Conservation (phyloP, 2,329 filamentous ascomycete species). For the Botryotinia calthae region DNA sequence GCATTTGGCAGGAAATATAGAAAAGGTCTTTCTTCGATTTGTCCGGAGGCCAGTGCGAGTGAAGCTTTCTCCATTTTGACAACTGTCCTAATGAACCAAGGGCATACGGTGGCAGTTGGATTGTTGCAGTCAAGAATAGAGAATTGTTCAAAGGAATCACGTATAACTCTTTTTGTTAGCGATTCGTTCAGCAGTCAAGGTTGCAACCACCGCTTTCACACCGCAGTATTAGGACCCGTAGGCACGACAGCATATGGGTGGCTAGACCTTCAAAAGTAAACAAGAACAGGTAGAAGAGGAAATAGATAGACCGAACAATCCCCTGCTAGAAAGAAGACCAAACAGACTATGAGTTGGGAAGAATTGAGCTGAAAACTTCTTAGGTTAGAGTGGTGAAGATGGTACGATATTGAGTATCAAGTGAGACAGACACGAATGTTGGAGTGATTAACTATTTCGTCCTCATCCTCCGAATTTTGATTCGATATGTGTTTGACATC, state of each 20-base stretch:
- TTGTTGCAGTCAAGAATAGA: background rate
- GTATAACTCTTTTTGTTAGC: background rate
- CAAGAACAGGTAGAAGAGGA: background rate
- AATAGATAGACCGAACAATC: background rate
- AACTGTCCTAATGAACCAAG: background rate
- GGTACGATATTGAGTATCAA: background rate
- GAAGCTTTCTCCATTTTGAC: background rate
- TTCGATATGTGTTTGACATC: background rate
- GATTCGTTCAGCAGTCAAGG: background rate
- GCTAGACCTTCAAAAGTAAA: background rate
- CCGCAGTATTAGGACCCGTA: background rate
- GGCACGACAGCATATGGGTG: background rate
- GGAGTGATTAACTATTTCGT: background rate
- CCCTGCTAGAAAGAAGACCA: background rate
- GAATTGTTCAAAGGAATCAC: background rate
- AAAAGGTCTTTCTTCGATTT: background rate
- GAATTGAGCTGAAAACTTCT: background rate
- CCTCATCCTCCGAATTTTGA: background rate
- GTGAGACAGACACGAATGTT: background rate
- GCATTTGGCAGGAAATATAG: background rate
- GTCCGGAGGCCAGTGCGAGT: background rate
- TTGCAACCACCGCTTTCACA: background rate
- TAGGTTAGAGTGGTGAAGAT: background rate
- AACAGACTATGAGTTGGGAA: background rate
- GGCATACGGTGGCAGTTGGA: background rate